Conservation (phyloP, 2,329 filamentous ascomycete genomes). For the Xylariaceae sp. region DNA sequence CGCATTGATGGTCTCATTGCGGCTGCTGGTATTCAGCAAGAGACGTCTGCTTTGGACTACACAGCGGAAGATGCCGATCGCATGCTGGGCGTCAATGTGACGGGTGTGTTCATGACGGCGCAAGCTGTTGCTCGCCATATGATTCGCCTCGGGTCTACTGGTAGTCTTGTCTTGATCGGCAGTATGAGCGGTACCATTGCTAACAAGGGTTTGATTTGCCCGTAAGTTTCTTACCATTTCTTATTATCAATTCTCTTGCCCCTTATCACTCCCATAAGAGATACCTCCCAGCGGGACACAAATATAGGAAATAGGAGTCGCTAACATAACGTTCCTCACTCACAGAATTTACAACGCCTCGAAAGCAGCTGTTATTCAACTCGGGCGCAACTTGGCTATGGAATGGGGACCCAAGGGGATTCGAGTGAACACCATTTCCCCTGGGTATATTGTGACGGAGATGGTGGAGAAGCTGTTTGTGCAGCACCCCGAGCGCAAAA, state of each 20-base stretch:
- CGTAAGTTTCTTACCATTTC: constrained; percentile 43
- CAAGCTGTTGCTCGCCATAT: constrained; percentile 81
- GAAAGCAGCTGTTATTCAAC: constrained; percentile 68
- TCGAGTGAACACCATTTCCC: constrained; percentile 74
- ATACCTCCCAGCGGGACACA: not conserved
- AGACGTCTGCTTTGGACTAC: constrained; percentile 78
- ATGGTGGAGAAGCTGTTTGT: constrained; percentile 81
- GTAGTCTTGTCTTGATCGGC: constrained; percentile 63
- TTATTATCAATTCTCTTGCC: not conserved
- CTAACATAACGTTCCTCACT: not conserved
- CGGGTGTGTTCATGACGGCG: constrained; percentile 78
- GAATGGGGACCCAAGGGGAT: constrained; percentile 72
- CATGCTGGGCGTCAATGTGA: constrained; percentile 81
- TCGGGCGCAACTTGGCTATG: constrained; percentile 62
- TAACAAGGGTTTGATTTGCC: constrained; percentile 54
- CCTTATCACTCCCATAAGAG: not conserved
- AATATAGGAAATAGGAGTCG: not conserved
- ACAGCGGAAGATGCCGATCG: constrained; percentile 66
- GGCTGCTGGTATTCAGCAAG: constrained; percentile 70
- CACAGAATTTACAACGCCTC: constrained; percentile 68
- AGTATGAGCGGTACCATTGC: constrained; percentile 65
- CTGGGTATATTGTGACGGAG: constrained; percentile 72
- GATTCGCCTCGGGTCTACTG: constrained; percentile 51
- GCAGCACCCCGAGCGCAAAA: constrained; percentile 61
- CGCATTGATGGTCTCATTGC: constrained; percentile 74